Evolutionary conservation across 345 rosid species (phyloP).

Genomic region (Moringa oleifera): DNA sequence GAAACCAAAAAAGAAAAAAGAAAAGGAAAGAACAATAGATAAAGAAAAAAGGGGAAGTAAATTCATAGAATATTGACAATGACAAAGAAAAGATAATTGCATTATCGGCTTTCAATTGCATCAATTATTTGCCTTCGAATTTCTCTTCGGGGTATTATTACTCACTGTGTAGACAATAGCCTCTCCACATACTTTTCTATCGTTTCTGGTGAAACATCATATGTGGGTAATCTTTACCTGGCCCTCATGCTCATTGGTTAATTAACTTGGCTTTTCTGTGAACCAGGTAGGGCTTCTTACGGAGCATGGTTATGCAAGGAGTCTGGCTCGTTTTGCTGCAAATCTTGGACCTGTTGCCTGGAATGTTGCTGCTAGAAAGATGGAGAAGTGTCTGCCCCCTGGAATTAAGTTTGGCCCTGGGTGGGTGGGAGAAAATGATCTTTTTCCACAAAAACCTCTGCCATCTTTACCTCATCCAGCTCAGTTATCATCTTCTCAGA

Average conservation of each 20-base stretch:
- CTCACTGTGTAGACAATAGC: too few species aligned
- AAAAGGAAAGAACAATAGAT: too few species aligned
- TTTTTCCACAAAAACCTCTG: slow-evolving; percentile 26
- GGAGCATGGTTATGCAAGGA: slow-evolving; percentile 80
- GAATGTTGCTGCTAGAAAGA: slow-evolving; percentile 70
- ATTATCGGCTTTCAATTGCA: too few species aligned
- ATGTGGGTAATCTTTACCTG: neutral
- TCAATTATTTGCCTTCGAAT: neutral
- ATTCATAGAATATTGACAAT: too few species aligned
- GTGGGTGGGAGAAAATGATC: slow-evolving; percentile 71
- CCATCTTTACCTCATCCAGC: slow-evolving; percentile 24
- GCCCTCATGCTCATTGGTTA: slow-evolving; percentile 4
- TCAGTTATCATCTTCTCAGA: slow-evolving; percentile 34
- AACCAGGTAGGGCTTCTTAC: slow-evolving; percentile 71
- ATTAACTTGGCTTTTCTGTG: slow-evolving; percentile 15
- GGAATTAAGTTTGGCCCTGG: slow-evolving; percentile 69
- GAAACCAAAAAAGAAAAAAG: too few species aligned
- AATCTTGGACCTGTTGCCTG: slow-evolving; percentile 79
- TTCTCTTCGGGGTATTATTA: neutral
- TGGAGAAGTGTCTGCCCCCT: slow-evolving; percentile 46
- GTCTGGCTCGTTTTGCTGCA: slow-evolving; percentile 83
- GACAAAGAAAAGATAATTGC: too few species aligned
- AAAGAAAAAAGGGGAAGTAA: too few species aligned
- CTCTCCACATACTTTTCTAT: slow-evolving; percentile 11
- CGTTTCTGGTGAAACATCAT: slow-evolving; percentile 7